A percentile compares a stretch with the other conserved stretches of the same genome.
Conservation (phyloP, 2,329 filamentous ascomycete genomes). For the Ophiostoma novo-ulmi region DNA sequence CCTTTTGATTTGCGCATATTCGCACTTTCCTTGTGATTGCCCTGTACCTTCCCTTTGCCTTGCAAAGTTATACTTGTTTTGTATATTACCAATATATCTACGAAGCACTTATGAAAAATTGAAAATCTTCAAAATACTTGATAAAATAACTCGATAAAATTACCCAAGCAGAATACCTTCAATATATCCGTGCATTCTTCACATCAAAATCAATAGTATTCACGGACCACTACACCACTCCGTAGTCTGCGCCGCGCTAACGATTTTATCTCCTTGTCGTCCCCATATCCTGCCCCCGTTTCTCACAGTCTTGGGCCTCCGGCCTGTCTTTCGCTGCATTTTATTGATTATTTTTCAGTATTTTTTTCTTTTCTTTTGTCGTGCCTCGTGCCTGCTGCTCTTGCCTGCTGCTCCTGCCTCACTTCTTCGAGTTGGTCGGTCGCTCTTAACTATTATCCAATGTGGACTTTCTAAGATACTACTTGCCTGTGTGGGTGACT, state of each 20-base stretch:
- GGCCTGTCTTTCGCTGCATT: constrained; percentile 10
- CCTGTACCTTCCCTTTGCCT: neutral
- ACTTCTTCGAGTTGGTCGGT: neutral
- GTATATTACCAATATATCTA: neutral
- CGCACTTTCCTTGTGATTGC: neutral
- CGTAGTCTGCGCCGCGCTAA: constrained; percentile 9
- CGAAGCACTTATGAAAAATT: neutral
- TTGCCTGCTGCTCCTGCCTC: constrained; percentile 13
- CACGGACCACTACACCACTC: constrained; percentile 10
- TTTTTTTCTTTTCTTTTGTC: neutral
- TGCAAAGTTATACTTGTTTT: neutral
- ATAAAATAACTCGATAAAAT: neutral
- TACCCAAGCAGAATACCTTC: neutral
- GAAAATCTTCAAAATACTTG: neutral
- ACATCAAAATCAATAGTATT: neutral
- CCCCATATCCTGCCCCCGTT: constrained; percentile 19
- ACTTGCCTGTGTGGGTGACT: neutral
- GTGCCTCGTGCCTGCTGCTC: neutral
- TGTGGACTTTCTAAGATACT: neutral
- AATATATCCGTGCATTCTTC: neutral
- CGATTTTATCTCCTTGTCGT: constrained; percentile 19
- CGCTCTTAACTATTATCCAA: neutral
- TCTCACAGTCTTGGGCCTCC: constrained; percentile 17
- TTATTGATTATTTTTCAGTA: neutral
- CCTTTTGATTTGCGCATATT: neutral